These are phyloP conservation scores for Neurospora sp. DNA, from an alignment of 495 filamentous ascomycete species.

Conservation along the genomic window DNA sequence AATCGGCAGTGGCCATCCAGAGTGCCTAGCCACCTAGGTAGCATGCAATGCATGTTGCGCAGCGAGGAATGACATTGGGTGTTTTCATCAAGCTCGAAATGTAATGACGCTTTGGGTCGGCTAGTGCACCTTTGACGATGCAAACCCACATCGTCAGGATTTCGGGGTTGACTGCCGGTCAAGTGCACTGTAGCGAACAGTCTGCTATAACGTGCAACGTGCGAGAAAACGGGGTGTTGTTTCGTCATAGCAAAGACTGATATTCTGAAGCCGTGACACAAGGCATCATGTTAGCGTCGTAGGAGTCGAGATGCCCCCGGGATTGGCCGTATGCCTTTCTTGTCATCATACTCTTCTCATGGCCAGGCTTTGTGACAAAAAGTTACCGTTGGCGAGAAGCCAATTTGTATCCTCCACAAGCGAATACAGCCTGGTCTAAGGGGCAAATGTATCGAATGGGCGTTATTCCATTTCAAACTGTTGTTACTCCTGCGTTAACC, in stretches of 20 bases:
- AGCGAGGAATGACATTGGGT: constrained; percentile 5
- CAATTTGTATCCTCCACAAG: not conserved
- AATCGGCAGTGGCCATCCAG: not conserved
- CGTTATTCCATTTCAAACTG: not conserved
- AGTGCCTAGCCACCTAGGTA: not conserved
- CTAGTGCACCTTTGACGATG: constrained; percentile 5
- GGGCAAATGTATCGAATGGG: not conserved
- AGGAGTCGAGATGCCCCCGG: not conserved
- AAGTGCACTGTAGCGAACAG: not conserved
- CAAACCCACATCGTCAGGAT: not conserved
- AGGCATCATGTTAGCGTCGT: not conserved
- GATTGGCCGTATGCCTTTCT: not conserved
- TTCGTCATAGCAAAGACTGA: not conserved
- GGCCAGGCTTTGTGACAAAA: not conserved
- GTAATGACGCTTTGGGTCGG: constrained; percentile 9
- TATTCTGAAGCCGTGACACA: not conserved
- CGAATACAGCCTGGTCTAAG: not conserved
- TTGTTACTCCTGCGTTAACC: constrained; percentile 6
- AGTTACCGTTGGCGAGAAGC: not conserved
- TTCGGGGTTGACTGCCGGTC: not conserved
- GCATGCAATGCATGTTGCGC: constrained; percentile 11
- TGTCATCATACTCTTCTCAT: not conserved
- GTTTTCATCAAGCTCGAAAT: not conserved
- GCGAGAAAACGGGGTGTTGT: not conserved
- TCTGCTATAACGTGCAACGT: not conserved